These are phyloP conservation scores for Rhytidhysteron rufulum DNA, from an alignment of 2,329 filamentous ascomycete species.

Conservation along the genomic window DNA sequence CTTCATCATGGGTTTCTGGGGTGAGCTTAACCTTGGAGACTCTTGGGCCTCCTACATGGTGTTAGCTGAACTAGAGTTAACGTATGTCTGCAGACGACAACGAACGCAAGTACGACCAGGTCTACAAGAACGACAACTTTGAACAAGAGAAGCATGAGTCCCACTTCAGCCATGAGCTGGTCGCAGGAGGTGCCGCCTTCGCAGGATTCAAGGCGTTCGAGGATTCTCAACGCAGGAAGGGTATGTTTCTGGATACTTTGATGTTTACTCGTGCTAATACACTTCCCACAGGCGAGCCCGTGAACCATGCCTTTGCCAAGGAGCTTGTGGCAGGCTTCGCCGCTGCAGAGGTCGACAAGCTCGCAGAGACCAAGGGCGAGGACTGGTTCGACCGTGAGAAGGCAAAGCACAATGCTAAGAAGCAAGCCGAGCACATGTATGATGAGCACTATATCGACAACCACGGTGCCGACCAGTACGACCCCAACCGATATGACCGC, in stretches of 20 bases:
- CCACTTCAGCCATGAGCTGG: conserved; percentile 66
- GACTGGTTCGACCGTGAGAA: conserved; percentile 48
- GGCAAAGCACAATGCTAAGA: conserved; percentile 44
- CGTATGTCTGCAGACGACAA: background rate
- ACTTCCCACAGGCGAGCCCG: conserved; percentile 56
- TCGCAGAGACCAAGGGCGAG: conserved; percentile 57
- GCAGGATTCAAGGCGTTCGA: conserved; percentile 77
- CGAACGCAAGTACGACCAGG: conserved; percentile 51
- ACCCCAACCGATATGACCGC: conserved; percentile 40
- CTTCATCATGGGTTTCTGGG: conserved; percentile 45
- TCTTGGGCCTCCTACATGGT: too few relatives aligned
- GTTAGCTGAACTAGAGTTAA: too few relatives aligned
- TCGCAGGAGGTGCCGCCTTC: conserved; percentile 74
- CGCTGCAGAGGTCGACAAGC: conserved; percentile 71
- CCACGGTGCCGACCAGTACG: conserved; percentile 42
- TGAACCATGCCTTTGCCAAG: conserved; percentile 73
- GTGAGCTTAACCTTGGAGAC: conserved; percentile 27
- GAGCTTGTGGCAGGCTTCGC: conserved; percentile 70
- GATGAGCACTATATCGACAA: conserved; percentile 45
- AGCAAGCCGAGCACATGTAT: conserved; percentile 44
- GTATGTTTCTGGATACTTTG: conserved; percentile 37
- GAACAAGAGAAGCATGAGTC: conserved; percentile 57
- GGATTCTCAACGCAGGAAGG: conserved; percentile 67
- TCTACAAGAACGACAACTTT: conserved; percentile 47
- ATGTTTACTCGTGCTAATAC: background rate